Conservation (phyloP, 2,329 filamentous ascomycete species). For the Hypomyces perniciosus region DNA sequence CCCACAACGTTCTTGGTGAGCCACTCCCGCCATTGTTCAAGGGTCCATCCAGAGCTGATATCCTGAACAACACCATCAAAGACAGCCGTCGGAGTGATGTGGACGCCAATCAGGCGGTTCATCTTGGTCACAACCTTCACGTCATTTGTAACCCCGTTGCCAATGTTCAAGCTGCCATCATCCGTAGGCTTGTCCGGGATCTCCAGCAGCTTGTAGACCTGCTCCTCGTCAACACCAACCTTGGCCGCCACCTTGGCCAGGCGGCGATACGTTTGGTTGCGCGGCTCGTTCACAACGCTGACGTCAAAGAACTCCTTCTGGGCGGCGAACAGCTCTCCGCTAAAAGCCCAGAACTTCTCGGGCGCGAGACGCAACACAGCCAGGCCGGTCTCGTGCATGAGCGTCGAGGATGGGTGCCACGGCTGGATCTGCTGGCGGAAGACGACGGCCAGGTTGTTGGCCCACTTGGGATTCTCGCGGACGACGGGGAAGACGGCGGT, state of each 20-base stretch:
- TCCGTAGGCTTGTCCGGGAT: conserved; percentile 61
- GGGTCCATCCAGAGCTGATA: conserved; percentile 72
- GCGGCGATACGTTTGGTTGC: conserved; percentile 77
- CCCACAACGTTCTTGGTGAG: conserved; percentile 52
- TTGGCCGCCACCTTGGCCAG: conserved; percentile 66
- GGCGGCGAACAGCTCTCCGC: conserved; percentile 54
- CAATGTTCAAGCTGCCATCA: conserved; percentile 66
- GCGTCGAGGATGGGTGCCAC: conserved; percentile 84
- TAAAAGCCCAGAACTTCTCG: conserved; percentile 74
- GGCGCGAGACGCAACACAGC: conserved; percentile 70
- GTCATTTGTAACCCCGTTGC: conserved; percentile 79
- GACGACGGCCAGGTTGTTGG: conserved; percentile 61
- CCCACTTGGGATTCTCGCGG: conserved; percentile 50
- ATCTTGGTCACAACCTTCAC: conserved; percentile 79
- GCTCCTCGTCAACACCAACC: conserved; percentile 64
- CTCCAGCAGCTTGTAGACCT: conserved; percentile 62
- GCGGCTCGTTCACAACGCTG: conserved; percentile 72
- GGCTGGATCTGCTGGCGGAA: conserved; percentile 91
- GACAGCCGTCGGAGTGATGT: conserved; percentile 86
- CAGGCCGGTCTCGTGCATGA: conserved; percentile 75
- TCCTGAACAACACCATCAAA: conserved; percentile 81
- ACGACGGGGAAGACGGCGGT: conserved; percentile 57
- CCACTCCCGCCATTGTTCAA: conserved; percentile 82
- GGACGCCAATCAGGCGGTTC: conserved; percentile 71
- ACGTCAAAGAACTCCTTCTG: conserved; percentile 82